Base-by-base conservation (phyloP, 2,329 filamentous ascomycete genomes). In the Leptographium flavum region DNA sequence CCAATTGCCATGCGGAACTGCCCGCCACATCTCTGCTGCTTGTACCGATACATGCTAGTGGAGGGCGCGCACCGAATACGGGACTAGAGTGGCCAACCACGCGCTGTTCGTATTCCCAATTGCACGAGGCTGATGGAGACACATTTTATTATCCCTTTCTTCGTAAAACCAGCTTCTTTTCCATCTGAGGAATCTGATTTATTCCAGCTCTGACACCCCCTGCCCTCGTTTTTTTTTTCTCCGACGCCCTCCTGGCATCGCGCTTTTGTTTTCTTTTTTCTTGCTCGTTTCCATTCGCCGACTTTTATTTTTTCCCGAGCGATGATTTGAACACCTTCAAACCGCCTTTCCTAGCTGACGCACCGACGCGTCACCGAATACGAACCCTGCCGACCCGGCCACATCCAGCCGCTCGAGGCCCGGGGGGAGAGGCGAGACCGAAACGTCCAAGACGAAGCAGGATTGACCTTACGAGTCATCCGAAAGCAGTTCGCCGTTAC, bases 231-330 rank as follows among this genome's bases (percentile, higher is more conserved):
- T 37, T 41, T 33, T 37, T 28, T 40, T 33, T 31, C 17, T 35
- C 22, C 22, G 21, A 9, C 31, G 17, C 19, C 25, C 42, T 17
- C 33, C 39, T 35, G 14, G 36, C 13, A 37, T 25, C 35, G 13
- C 21, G 22, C 39, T 32, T 22, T 31, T 22, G 13, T 23, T 7
- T 27, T 28, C 25, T 14, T 60, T 77, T 79, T 74, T 66, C n/a
- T n/a, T n/a, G n/a, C 79, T 57, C 75, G 31, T 75, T 52, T 70
- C 71, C 57, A 71, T 45, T 35, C 14, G 14, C 23, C 28, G 14
- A n/a, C 21, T 32, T 38, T 32, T 25, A 15, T 46, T 32, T 21
- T 27, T 10, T 33, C 21, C 14, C 21, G 28, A 41, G 39, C 39
- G 39, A 42, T 45, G 33, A 38, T 38, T 38, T 31, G 19, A 37